phyloP scores from a whole-genome alignment of 2,329 filamentous ascomycete species.

The Pseudogymnoascus sp. region DNA sequence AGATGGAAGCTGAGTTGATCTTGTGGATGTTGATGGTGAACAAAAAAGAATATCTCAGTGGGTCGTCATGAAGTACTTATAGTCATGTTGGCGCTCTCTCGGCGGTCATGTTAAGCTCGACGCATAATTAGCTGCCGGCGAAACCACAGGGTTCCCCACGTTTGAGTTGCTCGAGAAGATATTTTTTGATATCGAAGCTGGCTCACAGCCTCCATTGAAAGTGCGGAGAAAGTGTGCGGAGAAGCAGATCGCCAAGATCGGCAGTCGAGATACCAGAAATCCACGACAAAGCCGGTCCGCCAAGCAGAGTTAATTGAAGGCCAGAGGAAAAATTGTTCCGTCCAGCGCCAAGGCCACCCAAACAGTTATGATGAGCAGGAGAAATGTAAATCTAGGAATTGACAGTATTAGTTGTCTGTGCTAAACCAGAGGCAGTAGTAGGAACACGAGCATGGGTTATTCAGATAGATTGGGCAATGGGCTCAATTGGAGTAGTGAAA shows the following conservation, averaged over 20 bases:
- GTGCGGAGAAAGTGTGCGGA: neutral
- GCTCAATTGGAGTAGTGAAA: neutral
- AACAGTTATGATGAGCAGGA: slow-evolving; percentile 1
- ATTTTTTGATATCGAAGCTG: neutral
- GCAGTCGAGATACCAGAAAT: slow-evolving; percentile 1
- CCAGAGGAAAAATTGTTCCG: slow-evolving; percentile 5
- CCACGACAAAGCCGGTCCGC: neutral
- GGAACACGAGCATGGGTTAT: neutral
- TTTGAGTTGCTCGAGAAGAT: slow-evolving; percentile 3
- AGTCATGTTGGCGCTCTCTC: neutral
- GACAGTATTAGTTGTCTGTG: neutral
- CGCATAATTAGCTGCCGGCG: neutral
- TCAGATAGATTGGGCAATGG: neutral
- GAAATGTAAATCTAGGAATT: neutral
- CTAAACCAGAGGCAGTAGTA: neutral
- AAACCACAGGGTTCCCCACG: slow-evolving; percentile 2
- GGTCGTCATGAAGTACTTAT: neutral
- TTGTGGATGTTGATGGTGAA: neutral
- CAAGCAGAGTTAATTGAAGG: neutral
- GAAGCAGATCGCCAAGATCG: neutral
- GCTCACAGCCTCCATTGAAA: neutral
- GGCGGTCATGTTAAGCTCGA: neutral
- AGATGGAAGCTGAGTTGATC: neutral
- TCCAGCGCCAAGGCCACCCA: neutral
- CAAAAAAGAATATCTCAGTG: neutral